Conservation (phyloP, 2,329 filamentous ascomycete genomes). For the Fusarium nodosum region DNA sequence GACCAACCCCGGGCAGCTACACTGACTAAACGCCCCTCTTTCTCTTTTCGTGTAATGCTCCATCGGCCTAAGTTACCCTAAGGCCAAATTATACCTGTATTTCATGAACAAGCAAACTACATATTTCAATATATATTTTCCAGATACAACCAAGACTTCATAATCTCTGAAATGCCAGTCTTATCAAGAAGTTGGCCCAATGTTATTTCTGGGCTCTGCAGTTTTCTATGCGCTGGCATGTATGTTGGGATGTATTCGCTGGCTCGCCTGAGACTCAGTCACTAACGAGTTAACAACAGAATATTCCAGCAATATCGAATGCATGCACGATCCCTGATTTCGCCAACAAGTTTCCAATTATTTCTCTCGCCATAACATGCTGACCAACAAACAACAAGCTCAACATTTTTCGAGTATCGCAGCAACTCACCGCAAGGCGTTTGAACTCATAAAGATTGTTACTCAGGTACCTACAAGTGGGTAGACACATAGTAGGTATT, state of each 20-base stretch:
- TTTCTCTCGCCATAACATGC: not conserved
- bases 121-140: not conserved
- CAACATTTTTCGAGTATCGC: not conserved
- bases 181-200: not conserved
- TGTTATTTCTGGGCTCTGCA: conserved; percentile 2
- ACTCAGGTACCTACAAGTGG: not conserved
- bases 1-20: conserved; percentile 3
- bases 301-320: conserved; percentile 14
- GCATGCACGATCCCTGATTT: conserved; percentile 9
- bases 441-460: not conserved
- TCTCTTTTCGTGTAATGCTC: not conserved
- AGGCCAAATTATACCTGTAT: not conserved
- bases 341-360: not conserved
- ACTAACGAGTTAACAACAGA: conserved; percentile 1
- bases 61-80: conserved; percentile 1
- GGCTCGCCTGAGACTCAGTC: conserved; percentile 5
- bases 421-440: no score
- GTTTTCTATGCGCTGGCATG: conserved; percentile 1
- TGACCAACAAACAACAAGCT: not conserved
- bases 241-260: conserved; percentile 11
- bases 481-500: not conserved
- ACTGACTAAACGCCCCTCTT: conserved; percentile 11
- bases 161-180: not conserved
- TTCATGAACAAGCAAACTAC: not conserved
- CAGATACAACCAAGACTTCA: no score